Base-by-base conservation (phyloP, 768 basidiomycete species). In the Cyclocybe aegerita region DNA sequence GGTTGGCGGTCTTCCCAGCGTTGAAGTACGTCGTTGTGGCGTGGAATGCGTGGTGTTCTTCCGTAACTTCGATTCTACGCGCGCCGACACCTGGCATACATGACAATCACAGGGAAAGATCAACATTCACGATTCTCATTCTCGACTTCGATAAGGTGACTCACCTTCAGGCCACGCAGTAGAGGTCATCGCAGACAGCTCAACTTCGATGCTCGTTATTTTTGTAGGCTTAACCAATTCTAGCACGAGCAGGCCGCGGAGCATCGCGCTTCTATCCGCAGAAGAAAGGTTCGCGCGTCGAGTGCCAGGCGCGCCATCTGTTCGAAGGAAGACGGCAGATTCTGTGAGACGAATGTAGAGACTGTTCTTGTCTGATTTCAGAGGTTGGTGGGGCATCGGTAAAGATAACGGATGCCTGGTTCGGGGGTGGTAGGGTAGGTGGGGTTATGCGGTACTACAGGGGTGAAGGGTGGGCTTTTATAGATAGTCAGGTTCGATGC, bases 161-260 rank as follows among this genome's bases (percentile, higher is more conserved):
- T 45, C 53, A 93, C 95, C 91, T 78, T 97, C 93, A 2, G 88
- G 85, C 87, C 93, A 97, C 34, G 83, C 79, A 4, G 85, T 88
- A 16, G 76, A 70, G 2, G 85, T 76, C 51, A 75, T 86, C 2
- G 90, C 94, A 39, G 83, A 74, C 15, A 99, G 70, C 64, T 86
- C 82, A 35, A 97, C 74, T 48, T 86, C 86, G 50, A 99, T 94
- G 60, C 85, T 88, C 31, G 88, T 85, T 57, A 99, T 85, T 65
- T 85, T 85, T 46, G 84, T 93, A 0, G 93, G 84, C 64, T 96
- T 96, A 30, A 73, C 72, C 9, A 80, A 66, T 23, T 76, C 70
- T 12, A 79, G 63, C 1, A 80, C 79, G 48, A 89, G 70, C 10
- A 90, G 65, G 9, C 87, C 88, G 14, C 88, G 74, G 33, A 90